Percentiles rank a stretch among this genome's conserved stretches.
Conservation (phyloP, 1,284 basidiomycete genomes). For the Apiotrichum sp. region DNA sequence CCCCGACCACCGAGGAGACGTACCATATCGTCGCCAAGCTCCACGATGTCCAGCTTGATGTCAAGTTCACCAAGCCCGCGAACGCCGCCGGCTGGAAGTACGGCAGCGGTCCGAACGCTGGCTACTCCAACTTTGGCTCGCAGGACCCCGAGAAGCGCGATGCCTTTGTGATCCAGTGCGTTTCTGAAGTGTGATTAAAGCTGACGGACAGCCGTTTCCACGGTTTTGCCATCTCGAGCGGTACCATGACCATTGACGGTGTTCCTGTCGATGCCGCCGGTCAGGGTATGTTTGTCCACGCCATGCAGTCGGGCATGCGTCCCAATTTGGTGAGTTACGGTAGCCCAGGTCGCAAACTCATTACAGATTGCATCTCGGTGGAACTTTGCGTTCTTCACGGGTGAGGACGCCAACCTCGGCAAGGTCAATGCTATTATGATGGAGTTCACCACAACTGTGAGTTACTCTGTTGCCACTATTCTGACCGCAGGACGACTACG, state of each 20-base stretch:
- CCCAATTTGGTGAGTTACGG: constrained; percentile 63
- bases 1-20: constrained; percentile 57
- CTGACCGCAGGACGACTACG: constrained; percentile 54
- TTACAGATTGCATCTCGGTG: constrained; percentile 69
- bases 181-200: neutral
- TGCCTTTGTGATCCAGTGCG: constrained; percentile 73
- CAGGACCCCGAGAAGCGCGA: constrained; percentile 54
- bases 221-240: constrained; percentile 64
- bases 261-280: constrained; percentile 62
- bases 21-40: constrained; percentile 79
- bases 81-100: constrained; percentile 83
- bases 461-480: constrained; percentile 7
- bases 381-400: constrained; percentile 90
- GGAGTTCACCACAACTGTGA: constrained; percentile 81
- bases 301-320: constrained; percentile 91
- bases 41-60: constrained; percentile 68
- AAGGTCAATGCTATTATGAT: constrained; percentile 83
- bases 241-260: constrained; percentile 69
- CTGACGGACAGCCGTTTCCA: constrained; percentile 62
- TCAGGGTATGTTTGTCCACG: constrained; percentile 88
- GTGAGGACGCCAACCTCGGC: constrained; percentile 55
- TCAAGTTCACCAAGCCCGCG: constrained; percentile 66
- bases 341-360: neutral
- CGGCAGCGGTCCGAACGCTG: constrained; percentile 79
- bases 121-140: constrained; percentile 80